These are phyloP conservation scores for Anisodus tanguticus DNA, from an alignment of 257 asterid genomes.

Conservation along the genomic window DNA sequence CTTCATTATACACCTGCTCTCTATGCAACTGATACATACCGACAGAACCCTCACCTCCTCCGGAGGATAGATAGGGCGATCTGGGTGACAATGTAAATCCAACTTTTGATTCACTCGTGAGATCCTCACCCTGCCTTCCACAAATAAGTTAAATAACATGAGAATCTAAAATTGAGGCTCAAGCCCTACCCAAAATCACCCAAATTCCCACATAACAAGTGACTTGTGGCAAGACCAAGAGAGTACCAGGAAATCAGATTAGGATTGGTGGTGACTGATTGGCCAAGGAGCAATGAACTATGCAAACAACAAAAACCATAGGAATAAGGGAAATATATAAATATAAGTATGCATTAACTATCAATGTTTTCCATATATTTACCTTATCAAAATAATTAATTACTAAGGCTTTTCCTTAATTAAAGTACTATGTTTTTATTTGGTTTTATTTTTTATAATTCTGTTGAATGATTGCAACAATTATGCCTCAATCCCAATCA, in stretches of 20 bases:
- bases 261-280: not conserved
- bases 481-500: not conserved
- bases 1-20: not conserved
- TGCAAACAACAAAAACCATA: slow-evolving; percentile 1
- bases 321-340: not conserved
- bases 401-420: not conserved
- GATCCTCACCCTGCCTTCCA: not conserved
- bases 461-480: not conserved
- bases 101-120: not conserved
- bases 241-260: not conserved
- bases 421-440: not conserved
- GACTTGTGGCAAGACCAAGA: not conserved
- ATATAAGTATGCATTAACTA: not conserved
- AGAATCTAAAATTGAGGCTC: slow-evolving; percentile 21
- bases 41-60: not conserved
- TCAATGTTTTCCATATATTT: not conserved
- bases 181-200: not conserved
- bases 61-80: slow-evolving; percentile 18
- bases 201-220: slow-evolving; percentile 18
- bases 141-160: not conserved
- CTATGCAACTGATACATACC: not conserved
- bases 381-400: not conserved
- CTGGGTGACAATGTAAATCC: not conserved
- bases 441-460: not conserved
- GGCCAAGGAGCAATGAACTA: slow-evolving; percentile 8